Evolutionary conservation across 139 green algal genomes (phyloP).

Genomic region (Chlamydomonas urium): DNA sequence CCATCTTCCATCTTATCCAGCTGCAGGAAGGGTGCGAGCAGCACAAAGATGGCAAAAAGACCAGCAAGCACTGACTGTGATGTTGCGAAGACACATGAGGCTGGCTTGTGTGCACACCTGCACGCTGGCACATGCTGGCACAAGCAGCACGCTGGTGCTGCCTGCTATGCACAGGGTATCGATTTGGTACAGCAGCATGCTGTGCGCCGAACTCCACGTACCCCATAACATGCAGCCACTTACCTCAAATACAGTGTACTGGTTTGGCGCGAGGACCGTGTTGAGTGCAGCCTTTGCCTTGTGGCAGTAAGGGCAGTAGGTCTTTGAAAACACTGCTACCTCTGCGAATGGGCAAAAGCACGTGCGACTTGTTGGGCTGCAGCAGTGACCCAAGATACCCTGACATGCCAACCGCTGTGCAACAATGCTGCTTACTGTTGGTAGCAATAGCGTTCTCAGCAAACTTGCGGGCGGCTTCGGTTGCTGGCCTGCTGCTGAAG

Average conservation of each 20-base stretch:
- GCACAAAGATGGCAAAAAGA: not conserved
- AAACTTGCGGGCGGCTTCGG: not conserved
- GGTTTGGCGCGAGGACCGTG: constrained; percentile 22
- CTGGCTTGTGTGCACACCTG: not conserved
- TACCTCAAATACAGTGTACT: constrained; percentile 44
- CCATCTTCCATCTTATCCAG: not conserved
- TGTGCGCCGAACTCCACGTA: not conserved
- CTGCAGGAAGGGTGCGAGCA: not conserved
- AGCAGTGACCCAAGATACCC: not conserved
- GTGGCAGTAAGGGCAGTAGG: constrained; percentile 44
- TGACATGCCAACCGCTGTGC: not conserved
- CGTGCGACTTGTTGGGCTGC: not conserved
- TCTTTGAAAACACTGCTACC: constrained; percentile 30
- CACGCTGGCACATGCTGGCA: not conserved
- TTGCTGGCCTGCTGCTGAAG: not conserved
- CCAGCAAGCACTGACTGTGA: not conserved
- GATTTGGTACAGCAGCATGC: not conserved
- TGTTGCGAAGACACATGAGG: not conserved
- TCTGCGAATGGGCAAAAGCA: not conserved
- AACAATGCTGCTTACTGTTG: not conserved
- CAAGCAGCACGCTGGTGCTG: not conserved
- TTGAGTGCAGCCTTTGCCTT: constrained; percentile 47
- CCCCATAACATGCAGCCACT: not conserved
- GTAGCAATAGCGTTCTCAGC: not conserved
- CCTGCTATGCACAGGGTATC: not conserved